phyloP scores from a whole-genome alignment of 2,329 filamentous ascomycete species.

The Gnomoniopsis sp. region DNA sequence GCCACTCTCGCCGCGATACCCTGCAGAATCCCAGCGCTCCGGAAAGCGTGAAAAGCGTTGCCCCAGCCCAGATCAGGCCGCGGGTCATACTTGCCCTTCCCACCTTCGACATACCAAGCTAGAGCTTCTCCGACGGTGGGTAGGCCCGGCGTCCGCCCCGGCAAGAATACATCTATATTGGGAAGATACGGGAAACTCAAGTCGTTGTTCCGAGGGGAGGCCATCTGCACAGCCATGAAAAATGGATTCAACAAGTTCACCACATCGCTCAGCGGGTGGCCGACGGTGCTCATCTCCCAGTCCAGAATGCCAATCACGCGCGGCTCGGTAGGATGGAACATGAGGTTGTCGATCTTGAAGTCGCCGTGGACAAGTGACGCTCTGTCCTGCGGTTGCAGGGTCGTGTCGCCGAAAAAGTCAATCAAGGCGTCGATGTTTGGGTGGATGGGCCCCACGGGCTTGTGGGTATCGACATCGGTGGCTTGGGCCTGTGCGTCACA shows the following conservation, averaged over 20 bases:
- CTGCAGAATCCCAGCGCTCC: constrained; percentile 65
- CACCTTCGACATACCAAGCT: constrained; percentile 3
- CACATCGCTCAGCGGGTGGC: constrained; percentile 90
- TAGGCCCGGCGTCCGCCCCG: constrained; percentile 60
- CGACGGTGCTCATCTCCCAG: constrained; percentile 98
- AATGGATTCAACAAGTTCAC: constrained; percentile 68
- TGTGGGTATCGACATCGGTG: constrained; percentile 71
- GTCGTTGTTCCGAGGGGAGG: constrained; percentile 22
- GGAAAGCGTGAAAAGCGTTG: constrained; percentile 60
- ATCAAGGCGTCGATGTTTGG: constrained; percentile 81
- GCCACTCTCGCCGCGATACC: constrained; percentile 91
- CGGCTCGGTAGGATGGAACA: constrained; percentile 86
- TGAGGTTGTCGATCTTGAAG: constrained; percentile 90
- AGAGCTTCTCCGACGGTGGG: constrained; percentile 27
- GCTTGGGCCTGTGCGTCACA: constrained; percentile 73
- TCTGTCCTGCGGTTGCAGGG: constrained; percentile 71
- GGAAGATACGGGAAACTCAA: constrained; percentile 23
- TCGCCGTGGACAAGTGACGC: constrained; percentile 86
- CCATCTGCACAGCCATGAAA: constrained; percentile 31
- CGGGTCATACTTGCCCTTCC: background rate
- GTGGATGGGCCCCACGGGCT: constrained; percentile 70
- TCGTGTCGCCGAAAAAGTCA: constrained; percentile 68
- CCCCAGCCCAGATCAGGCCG: constrained; percentile 57
- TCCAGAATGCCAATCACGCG: constrained; percentile 90
- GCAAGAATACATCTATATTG: constrained; percentile 52